Conservation (phyloP, 352 stramenopile species). For the Pythium pyrilobum region DNA sequence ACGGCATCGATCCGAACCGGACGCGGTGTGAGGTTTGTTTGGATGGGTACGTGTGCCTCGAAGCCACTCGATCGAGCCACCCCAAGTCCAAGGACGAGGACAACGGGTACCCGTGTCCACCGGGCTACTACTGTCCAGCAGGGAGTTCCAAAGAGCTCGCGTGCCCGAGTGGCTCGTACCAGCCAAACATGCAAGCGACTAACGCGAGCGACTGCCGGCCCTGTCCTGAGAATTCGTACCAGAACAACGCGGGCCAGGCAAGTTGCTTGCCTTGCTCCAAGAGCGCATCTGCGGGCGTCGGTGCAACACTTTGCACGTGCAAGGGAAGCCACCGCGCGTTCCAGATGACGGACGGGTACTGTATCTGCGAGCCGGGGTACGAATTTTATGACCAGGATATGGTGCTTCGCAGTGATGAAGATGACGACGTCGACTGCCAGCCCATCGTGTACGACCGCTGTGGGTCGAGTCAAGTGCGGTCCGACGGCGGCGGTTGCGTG, state of each 20-base stretch:
- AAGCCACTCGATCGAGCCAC: conserved; percentile 48
- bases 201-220: conserved; percentile 56
- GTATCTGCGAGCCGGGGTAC: conserved; percentile 88
- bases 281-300: conserved; percentile 49
- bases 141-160: conserved; percentile 44
- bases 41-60: conserved; percentile 84
- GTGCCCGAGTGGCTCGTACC: conserved; percentile 80
- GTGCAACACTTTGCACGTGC: conserved; percentile 73
- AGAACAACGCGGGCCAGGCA: conserved; percentile 50
- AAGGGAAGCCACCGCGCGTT: conserved; percentile 87
- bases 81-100: conserved; percentile 55
- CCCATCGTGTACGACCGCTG: conserved; percentile 90
- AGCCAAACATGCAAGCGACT: conserved; percentile 32
- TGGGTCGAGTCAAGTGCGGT: conserved; percentile 60
- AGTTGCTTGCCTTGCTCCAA: conserved; percentile 87
- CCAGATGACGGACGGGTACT: conserved; percentile 88
- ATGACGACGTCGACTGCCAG: conserved; percentile 88
- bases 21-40: conserved; percentile 61
- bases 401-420: conserved; percentile 72
- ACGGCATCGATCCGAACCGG: conserved; percentile 76
- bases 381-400: conserved; percentile 90
- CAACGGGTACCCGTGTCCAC: conserved; percentile 80
- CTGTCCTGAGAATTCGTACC: conserved; percentile 78
- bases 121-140: conserved; percentile 68
- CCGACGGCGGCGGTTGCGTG: conserved; percentile 64